These are phyloP conservation scores for Suillus occidentalis DNA, from an alignment of 768 basidiomycete genomes.

Conservation along the genomic window DNA sequence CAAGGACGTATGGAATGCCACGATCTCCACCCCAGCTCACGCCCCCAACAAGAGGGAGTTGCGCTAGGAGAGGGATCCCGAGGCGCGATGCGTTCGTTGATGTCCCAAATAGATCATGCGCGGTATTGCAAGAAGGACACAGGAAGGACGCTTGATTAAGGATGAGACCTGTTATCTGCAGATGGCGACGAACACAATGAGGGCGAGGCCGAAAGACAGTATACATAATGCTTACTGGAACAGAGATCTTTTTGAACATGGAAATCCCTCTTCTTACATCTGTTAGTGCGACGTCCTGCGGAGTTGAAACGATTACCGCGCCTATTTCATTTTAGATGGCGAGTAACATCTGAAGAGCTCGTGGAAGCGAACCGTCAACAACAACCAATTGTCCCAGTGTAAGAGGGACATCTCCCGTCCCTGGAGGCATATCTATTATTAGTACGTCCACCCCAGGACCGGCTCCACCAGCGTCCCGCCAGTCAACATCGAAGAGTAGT, in stretches of 20 bases:
- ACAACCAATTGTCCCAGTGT: conserved; percentile 85
- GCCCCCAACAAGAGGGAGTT: conserved; percentile 75
- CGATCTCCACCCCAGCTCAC: conserved; percentile 74
- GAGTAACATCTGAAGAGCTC: background rate
- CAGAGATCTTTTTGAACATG: conserved; percentile 86
- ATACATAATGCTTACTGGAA: conserved; percentile 60
- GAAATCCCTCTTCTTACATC: conserved; percentile 92
- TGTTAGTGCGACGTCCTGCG: conserved; percentile 89
- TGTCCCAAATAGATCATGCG: conserved; percentile 70
- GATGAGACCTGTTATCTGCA: conserved; percentile 80
- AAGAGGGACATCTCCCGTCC: conserved; percentile 94
- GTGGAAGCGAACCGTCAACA: conserved; percentile 66
- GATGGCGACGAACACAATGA: background rate
- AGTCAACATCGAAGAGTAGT: conserved; percentile 93
- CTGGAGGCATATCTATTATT: conserved; percentile 95
- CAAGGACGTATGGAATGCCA: conserved; percentile 55
- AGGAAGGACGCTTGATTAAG: conserved; percentile 88
- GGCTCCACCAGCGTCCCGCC: conserved; percentile 44
- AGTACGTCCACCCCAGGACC: conserved; percentile 72
- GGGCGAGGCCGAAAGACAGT: conserved; percentile 4
- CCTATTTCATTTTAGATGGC: conserved; percentile 45
- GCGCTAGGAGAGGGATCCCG: conserved; percentile 65
- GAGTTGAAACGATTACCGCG: conserved; percentile 91
- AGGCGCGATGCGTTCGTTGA: conserved; percentile 59
- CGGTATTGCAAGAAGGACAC: conserved; percentile 68